These are phyloP conservation scores for Apiospora rasikravindrae DNA, from an alignment of 2,329 filamentous ascomycete genomes.

Conservation along the genomic window DNA sequence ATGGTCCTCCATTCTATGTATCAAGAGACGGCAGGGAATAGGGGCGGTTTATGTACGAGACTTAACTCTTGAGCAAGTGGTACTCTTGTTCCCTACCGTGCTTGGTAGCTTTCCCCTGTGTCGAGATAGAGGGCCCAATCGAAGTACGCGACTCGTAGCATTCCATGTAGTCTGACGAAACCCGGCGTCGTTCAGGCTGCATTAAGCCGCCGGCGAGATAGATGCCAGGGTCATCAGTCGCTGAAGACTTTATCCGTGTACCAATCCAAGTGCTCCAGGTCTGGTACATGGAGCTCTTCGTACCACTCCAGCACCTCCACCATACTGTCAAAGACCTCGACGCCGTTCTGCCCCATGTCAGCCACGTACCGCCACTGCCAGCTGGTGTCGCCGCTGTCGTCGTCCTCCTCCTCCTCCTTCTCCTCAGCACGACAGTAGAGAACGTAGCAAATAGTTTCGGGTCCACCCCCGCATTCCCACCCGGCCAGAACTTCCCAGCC, in stretches of 20 bases:
- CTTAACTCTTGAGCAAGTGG: too few relatives aligned
- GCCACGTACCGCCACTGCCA: constrained; percentile 21
- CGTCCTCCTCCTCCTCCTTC: too few relatives aligned
- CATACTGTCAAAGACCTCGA: constrained; percentile 20
- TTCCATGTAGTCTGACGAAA: too few relatives aligned
- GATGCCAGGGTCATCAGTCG: neutral
- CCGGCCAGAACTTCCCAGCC: constrained; percentile 18
- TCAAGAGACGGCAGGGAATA: too few relatives aligned
- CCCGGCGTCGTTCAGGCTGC: too few relatives aligned
- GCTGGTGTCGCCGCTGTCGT: neutral
- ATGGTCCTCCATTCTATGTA: too few relatives aligned
- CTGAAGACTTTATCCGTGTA: neutral
- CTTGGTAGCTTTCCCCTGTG: too few relatives aligned
- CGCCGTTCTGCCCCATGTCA: constrained; percentile 22
- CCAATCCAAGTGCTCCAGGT: neutral
- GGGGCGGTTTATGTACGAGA: too few relatives aligned
- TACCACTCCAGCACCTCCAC: constrained; percentile 24
- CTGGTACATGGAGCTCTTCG: constrained; percentile 17
- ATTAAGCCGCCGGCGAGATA: too few relatives aligned
- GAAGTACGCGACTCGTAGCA: too few relatives aligned
- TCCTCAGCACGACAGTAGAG: constrained; percentile 19
- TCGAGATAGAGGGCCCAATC: too few relatives aligned
- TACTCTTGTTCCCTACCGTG: too few relatives aligned
- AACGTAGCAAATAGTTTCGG: constrained; percentile 20
- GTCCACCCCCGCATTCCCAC: constrained; percentile 20